phyloP scores from a whole-genome alignment of 2,329 filamentous ascomycete species.

The Aspergillus tanneri region DNA sequence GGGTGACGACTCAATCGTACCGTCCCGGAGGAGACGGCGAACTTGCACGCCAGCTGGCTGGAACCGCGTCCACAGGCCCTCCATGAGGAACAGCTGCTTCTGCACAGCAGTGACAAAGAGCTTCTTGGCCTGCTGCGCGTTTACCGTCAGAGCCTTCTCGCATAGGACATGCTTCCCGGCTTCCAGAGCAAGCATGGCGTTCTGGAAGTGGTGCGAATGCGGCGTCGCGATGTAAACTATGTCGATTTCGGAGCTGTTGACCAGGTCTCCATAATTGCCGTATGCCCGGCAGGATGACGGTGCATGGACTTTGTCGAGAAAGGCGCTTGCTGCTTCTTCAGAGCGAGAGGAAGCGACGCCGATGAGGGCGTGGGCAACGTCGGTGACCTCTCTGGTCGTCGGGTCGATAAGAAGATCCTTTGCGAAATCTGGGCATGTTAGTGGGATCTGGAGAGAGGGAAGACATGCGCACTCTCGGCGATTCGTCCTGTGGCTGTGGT shows the following conservation, averaged over 20 bases:
- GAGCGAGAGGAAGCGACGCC: slow-evolving; percentile 8
- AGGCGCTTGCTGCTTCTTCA: background rate
- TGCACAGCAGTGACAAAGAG: slow-evolving; percentile 66
- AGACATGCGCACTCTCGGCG: too few species aligned
- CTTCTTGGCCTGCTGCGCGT: slow-evolving; percentile 66
- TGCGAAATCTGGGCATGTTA: slow-evolving; percentile 1
- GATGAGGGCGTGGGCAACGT: background rate
- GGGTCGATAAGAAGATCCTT: slow-evolving; percentile 6
- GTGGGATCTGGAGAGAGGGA: too few species aligned
- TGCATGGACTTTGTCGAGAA: background rate
- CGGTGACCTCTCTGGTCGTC: background rate
- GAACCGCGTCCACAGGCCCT: slow-evolving; percentile 79
- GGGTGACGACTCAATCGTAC: slow-evolving; percentile 48
- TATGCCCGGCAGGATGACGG: slow-evolving; percentile 44
- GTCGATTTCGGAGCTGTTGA: slow-evolving; percentile 69
- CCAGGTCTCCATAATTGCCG: slow-evolving; percentile 73
- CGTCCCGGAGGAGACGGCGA: slow-evolving; percentile 52
- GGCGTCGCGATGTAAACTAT: slow-evolving; percentile 82
- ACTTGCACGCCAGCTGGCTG: slow-evolving; percentile 75
- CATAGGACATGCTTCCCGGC: slow-evolving; percentile 81
- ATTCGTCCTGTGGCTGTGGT: too few species aligned
- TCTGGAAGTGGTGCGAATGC: slow-evolving; percentile 83
- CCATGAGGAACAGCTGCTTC: slow-evolving; percentile 71
- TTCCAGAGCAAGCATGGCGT: slow-evolving; percentile 73
- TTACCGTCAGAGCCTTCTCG: slow-evolving; percentile 81